Evolutionary conservation across 495 filamentous ascomycete genomes (phyloP).

Genomic region (Penicillium psychrofluorescens): DNA sequence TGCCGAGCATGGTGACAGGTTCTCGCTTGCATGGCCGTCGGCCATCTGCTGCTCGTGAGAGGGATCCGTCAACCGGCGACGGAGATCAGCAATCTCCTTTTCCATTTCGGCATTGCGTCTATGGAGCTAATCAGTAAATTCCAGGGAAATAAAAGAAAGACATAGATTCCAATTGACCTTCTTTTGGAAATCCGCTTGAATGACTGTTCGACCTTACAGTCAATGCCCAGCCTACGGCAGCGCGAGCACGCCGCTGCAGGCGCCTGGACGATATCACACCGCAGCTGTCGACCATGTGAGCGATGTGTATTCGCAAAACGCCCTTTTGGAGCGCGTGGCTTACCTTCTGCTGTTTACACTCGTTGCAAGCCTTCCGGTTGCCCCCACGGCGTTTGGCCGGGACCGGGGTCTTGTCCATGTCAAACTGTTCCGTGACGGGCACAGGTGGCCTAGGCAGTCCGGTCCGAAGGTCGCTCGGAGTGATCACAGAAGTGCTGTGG

Average conservation of each 20-base stretch:
- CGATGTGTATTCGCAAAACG: neutral
- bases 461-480: slow-evolving; percentile 37
- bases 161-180: slow-evolving; percentile 17
- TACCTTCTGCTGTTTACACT: slow-evolving; percentile 47
- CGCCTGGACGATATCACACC: slow-evolving; percentile 42
- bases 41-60: slow-evolving; percentile 16
- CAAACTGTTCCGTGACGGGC: slow-evolving; percentile 27
- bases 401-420: slow-evolving; percentile 37
- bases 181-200: slow-evolving; percentile 44
- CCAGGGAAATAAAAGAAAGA: neutral
- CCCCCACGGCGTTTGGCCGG: slow-evolving; percentile 41
- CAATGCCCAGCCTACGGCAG: slow-evolving; percentile 37
- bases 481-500: slow-evolving; percentile 16
- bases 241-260: slow-evolving; percentile 41
- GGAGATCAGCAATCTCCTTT: slow-evolving; percentile 41
- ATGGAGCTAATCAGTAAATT: slow-evolving; percentile 5
- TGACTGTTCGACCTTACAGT: slow-evolving; percentile 41
- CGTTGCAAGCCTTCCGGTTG: slow-evolving; percentile 42
- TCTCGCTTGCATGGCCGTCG: slow-evolving; percentile 25
- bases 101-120: slow-evolving; percentile 47
- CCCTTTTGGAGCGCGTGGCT: slow-evolving; percentile 1
- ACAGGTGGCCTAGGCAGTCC: slow-evolving; percentile 29
- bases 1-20: slow-evolving; percentile 33
- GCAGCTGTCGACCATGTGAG: slow-evolving; percentile 20
- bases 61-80: slow-evolving; percentile 29